Evolutionary conservation across 805 yeast genomes (phyloP).

Genomic region (Sugiyamaella lignohabitans): DNA sequence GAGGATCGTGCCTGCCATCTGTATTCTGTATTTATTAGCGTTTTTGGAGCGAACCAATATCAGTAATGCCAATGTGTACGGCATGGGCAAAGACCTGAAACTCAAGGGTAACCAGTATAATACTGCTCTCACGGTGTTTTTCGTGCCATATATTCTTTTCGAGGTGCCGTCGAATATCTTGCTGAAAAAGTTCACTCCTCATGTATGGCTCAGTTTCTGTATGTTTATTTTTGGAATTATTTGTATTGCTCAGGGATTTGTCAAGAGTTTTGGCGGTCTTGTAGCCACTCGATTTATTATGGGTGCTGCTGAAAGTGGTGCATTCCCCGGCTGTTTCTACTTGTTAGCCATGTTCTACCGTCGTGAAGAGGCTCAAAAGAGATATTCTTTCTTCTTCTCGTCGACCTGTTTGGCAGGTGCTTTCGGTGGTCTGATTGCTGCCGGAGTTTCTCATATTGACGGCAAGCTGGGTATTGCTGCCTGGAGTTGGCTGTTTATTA

Average conservation of each 20-base stretch:
- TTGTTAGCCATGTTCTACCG: slow-evolving; percentile 60
- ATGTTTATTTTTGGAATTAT: slow-evolving; percentile 59
- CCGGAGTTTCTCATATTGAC: slow-evolving; percentile 50
- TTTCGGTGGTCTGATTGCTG: slow-evolving; percentile 69
- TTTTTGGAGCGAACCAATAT: slow-evolving; percentile 79
- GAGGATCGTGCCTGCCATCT: slow-evolving; percentile 70
- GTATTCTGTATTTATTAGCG: slow-evolving; percentile 65
- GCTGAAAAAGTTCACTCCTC: slow-evolving; percentile 55
- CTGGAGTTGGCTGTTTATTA: slow-evolving; percentile 51
- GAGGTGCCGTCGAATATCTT: slow-evolving; percentile 60
- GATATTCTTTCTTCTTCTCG: slow-evolving; percentile 63
- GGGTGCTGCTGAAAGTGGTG: slow-evolving; percentile 64
- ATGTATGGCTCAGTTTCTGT: slow-evolving; percentile 53
- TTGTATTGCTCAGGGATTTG: slow-evolving; percentile 61
- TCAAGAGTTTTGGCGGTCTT: slow-evolving; percentile 50
- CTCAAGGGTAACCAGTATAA: slow-evolving; percentile 56
- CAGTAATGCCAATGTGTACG: slow-evolving; percentile 72
- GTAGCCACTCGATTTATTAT: slow-evolving; percentile 58
- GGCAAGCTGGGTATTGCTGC: slow-evolving; percentile 39
- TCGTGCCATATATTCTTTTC: slow-evolving; percentile 59
- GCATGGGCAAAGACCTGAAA: slow-evolving; percentile 49
- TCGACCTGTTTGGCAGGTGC: slow-evolving; percentile 75
- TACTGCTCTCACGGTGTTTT: slow-evolving; percentile 60
- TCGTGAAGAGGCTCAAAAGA: slow-evolving; percentile 57
- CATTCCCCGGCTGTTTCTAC: slow-evolving; percentile 72